Percentiles rank a stretch among this genome's conserved stretches.
These are phyloP conservation scores for Cladosporium colombiae DNA, from an alignment of 2,329 filamentous ascomycete genomes.

Conservation along the genomic window DNA sequence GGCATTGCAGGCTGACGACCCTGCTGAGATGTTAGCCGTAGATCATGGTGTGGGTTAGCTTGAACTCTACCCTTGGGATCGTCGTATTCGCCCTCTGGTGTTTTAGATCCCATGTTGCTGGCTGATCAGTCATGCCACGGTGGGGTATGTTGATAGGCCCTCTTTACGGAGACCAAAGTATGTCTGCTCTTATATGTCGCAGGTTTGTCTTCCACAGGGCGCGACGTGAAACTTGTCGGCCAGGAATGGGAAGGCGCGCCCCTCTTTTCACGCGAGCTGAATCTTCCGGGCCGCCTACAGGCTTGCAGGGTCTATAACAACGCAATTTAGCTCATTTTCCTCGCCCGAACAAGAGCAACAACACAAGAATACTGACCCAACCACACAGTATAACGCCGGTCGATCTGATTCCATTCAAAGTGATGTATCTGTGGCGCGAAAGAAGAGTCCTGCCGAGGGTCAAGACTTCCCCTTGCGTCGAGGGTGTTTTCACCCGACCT, in stretches of 20 bases:
- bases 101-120: constrained; percentile 47
- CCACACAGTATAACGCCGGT: too few relatives aligned
- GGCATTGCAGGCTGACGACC: constrained; percentile 30
- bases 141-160: neutral
- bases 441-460: too few relatives aligned
- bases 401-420: too few relatives aligned
- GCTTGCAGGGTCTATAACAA: too few relatives aligned
- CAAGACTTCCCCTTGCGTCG: too few relatives aligned
- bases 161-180: neutral
- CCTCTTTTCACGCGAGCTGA: neutral
- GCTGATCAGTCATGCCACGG: constrained; percentile 7
- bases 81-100: constrained; percentile 68
- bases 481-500: too few relatives aligned
- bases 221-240: neutral
- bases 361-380: too few relatives aligned
- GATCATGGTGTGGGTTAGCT: neutral
- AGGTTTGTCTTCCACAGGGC: constrained; percentile 8
- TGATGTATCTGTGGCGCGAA: too few relatives aligned
- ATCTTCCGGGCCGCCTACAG: too few relatives aligned
- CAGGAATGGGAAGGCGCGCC: neutral
- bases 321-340: too few relatives aligned
- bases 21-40: constrained; percentile 25
- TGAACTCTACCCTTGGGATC: constrained; percentile 45
- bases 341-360: too few relatives aligned
- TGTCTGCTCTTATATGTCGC: neutral